These are phyloP conservation scores for Mortierella hygrophila DNA, from an alignment of 192 early-diverging fungal species.

Conservation along the genomic window DNA sequence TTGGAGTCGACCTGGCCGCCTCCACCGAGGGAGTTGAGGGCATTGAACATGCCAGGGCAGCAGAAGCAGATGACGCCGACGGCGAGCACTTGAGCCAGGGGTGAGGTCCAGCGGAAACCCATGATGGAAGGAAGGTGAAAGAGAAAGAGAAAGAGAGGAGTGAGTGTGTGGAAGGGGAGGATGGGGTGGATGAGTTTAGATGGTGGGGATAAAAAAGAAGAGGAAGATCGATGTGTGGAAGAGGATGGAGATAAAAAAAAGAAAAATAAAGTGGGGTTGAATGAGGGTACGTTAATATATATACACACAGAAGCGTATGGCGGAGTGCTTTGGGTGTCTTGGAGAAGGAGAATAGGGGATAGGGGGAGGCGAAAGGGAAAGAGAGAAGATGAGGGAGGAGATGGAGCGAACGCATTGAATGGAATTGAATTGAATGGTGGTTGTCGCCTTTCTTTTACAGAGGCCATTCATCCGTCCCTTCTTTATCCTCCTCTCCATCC, in stretches of 20 bases:
- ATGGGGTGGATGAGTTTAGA: background rate
- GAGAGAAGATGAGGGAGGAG: too few relatives aligned
- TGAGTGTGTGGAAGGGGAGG: background rate
- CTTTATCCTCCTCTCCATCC: background rate
- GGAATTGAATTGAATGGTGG: background rate
- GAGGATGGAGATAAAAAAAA: background rate
- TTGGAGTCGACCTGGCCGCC: slow-evolving; percentile 72
- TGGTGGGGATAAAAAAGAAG: background rate
- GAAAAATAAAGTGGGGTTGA: background rate
- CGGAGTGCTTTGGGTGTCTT: background rate
- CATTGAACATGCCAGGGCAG: slow-evolving; percentile 86
- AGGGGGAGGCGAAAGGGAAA: background rate
- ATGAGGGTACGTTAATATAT: background rate
- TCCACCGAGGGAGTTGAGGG: slow-evolving; percentile 74
- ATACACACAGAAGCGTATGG: background rate
- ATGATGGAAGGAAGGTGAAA: slow-evolving; percentile 7
- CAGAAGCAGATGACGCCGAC: slow-evolving; percentile 82
- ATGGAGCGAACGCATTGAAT: background rate
- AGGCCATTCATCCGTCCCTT: background rate
- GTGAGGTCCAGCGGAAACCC: slow-evolving; percentile 64
- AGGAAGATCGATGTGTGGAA: background rate
- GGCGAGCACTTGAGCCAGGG: slow-evolving; percentile 77
- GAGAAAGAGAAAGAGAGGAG: background rate
- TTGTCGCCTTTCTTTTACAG: background rate
- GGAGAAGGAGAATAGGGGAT: background rate